phyloP scores from a whole-genome alignment of 176 grass and related monocot genomes.

The Carex littledalei region DNA sequence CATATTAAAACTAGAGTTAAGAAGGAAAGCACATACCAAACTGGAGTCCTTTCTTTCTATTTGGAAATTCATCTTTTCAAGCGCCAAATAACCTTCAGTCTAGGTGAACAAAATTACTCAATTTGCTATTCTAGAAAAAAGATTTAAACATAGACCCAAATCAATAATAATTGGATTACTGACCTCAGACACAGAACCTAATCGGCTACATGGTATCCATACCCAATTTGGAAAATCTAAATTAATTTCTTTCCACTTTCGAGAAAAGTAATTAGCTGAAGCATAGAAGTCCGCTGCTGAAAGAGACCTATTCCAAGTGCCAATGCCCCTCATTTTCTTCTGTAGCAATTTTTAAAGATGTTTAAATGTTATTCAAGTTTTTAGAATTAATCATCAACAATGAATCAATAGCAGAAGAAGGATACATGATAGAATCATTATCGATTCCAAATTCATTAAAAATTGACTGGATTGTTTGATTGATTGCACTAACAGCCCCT shows the following conservation, averaged over 20 bases:
- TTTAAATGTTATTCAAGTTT: neutral
- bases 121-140: neutral
- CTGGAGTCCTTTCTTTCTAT: slow-evolving; percentile 16
- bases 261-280: slow-evolving; percentile 38
- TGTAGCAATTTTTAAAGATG: neutral
- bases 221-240: slow-evolving; percentile 57
- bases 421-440: neutral
- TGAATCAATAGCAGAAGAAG: neutral
- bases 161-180: neutral
- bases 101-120: slow-evolving; percentile 7
- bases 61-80: slow-evolving; percentile 38
- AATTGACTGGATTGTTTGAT: neutral
- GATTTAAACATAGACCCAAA: neutral
- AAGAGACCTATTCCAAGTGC: slow-evolving; percentile 40
- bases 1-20: neutral
- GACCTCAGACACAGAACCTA: slow-evolving; percentile 38
- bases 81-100: slow-evolving; percentile 63
- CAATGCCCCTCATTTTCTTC: slow-evolving; percentile 33
- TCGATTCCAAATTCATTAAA: neutral
- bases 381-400: no score
- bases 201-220: slow-evolving; percentile 46
- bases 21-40: slow-evolving; percentile 16
- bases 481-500: neutral
- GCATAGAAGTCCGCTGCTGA: slow-evolving; percentile 40
- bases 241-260: slow-evolving; percentile 54